A percentile compares a stretch with the other conserved stretches of the same genome.
Conservation (phyloP, 495 filamentous ascomycete genomes). For the Hypomontagnella monticulosa region DNA sequence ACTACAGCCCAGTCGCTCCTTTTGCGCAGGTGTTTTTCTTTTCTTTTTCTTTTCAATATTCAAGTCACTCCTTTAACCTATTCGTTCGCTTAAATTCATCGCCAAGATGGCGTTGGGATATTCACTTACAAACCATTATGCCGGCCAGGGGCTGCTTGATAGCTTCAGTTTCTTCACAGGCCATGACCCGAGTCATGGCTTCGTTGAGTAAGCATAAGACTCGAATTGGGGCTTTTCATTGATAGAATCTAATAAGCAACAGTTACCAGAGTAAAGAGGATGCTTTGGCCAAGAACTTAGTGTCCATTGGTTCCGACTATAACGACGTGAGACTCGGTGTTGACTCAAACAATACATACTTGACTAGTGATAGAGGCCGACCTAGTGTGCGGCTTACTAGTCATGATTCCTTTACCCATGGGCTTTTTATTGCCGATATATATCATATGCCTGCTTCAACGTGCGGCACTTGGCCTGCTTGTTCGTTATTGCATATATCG, state of each 20-base stretch:
- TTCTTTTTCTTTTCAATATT: conserved; percentile 23
- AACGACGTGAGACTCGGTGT: conserved; percentile 60
- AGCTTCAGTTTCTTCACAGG: conserved; percentile 47
- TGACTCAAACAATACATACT: conserved; percentile 47
- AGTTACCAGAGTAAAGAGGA: conserved; percentile 47
- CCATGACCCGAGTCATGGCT: conserved; percentile 40
- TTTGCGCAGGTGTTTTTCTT: conserved; percentile 16
- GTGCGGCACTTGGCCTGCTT: conserved; percentile 78
- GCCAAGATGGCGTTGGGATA: conserved; percentile 41
- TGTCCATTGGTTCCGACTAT: conserved; percentile 56
- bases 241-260: conserved; percentile 7
- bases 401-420: conserved; percentile 68
- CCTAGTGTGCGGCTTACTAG: conserved; percentile 72
- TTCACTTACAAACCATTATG: conserved; percentile 44
- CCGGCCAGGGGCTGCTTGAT: conserved; percentile 46
- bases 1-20: conserved; percentile 40
- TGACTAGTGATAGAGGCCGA: conserved; percentile 59
- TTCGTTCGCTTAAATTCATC: conserved; percentile 7
- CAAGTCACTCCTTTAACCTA: conserved; percentile 37
- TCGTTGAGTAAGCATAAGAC: conserved; percentile 41
- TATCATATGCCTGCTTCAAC: conserved; percentile 73
- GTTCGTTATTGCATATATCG: conserved; percentile 36
- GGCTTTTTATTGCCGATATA: conserved; percentile 73
- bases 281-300: conserved; percentile 40
- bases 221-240: neutral